phyloP scores from a whole-genome alignment of 805 yeast genomes.

The Candida ficus region DNA sequence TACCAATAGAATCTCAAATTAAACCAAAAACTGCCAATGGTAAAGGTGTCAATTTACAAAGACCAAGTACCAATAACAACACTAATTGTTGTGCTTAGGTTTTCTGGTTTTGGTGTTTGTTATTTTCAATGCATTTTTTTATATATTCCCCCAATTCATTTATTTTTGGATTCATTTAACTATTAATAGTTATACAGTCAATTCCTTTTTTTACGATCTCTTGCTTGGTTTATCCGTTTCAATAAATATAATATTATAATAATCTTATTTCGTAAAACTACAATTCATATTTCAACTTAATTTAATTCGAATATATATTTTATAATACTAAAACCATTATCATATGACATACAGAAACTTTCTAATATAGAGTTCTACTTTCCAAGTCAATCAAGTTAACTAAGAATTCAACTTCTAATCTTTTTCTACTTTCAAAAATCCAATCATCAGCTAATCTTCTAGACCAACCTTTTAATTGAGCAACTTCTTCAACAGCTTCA shows the following conservation, averaged over 20 bases:
- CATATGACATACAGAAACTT: not conserved
- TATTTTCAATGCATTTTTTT: constrained; percentile 1
- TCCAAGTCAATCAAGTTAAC: constrained; percentile 65
- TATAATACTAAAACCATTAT: not conserved
- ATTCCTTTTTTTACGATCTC: too few relatives aligned
- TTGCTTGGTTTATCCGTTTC: not conserved
- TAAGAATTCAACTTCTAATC: constrained; percentile 82
- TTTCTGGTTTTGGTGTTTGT: not conserved
- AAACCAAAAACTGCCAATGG: constrained; percentile 17
- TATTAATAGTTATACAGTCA: too few relatives aligned
- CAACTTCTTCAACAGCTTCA: constrained; percentile 88
- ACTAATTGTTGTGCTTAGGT: constrained; percentile 34
- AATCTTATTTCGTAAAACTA: too few relatives aligned
- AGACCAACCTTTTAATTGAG: constrained; percentile 88
- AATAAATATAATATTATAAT: too few relatives aligned
- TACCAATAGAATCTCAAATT: constrained; percentile 28
- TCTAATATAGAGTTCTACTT: constrained; percentile 40
- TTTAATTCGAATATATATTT: not conserved
- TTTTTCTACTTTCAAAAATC: constrained; percentile 84
- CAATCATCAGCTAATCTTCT: constrained; percentile 87
- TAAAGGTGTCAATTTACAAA: constrained; percentile 32
- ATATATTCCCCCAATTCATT: too few relatives aligned
- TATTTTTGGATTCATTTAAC: too few relatives aligned
- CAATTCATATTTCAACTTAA: too few relatives aligned
- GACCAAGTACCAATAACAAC: constrained; percentile 39